Conservation (phyloP, 768 basidiomycete genomes). For the Galerina marginata region DNA sequence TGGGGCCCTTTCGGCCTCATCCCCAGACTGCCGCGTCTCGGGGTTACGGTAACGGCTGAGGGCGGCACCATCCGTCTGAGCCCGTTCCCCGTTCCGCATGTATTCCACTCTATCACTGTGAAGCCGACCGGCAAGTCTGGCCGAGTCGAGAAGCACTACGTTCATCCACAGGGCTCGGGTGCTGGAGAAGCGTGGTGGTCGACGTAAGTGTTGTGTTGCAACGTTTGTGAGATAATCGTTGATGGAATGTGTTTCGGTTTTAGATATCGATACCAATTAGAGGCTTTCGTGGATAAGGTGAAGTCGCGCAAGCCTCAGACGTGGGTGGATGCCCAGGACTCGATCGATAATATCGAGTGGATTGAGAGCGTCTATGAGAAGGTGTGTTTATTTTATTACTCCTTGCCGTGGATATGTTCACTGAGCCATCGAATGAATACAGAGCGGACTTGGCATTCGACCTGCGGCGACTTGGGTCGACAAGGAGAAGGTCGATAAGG, state of each 20-base stretch:
- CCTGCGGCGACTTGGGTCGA: too few relatives aligned
- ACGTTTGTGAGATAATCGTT: too few relatives aligned
- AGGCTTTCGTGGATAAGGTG: conserved; percentile 67
- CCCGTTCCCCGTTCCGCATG: conserved; percentile 15
- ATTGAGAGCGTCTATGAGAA: conserved; percentile 63
- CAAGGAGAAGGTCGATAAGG: too few relatives aligned
- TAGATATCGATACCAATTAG: conserved; percentile 56
- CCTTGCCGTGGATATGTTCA: too few relatives aligned
- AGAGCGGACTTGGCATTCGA: too few relatives aligned
- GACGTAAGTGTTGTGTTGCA: conserved; percentile 26
- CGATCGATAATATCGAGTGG: conserved; percentile 58
- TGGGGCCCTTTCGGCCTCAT: conserved; percentile 38
- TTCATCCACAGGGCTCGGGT: conserved; percentile 42
- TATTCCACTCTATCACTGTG: conserved; percentile 52
- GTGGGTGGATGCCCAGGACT: conserved; percentile 61
- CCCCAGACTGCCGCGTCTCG: conserved; percentile 31
- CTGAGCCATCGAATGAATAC: too few relatives aligned
- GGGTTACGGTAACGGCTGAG: too few relatives aligned
- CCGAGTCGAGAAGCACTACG: conserved; percentile 51
- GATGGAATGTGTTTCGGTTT: too few relatives aligned
- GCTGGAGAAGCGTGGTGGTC: conserved; percentile 66
- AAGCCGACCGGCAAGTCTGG: conserved; percentile 34
- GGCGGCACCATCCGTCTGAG: too few relatives aligned
- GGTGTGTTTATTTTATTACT: conserved; percentile 17
- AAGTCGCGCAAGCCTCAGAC: conserved; percentile 54